A percentile compares a stretch with the other conserved stretches of the same genome.
These are phyloP conservation scores for Verticillium nonalfalfae DNA, from an alignment of 2,329 filamentous ascomycete genomes.

Conservation along the genomic window DNA sequence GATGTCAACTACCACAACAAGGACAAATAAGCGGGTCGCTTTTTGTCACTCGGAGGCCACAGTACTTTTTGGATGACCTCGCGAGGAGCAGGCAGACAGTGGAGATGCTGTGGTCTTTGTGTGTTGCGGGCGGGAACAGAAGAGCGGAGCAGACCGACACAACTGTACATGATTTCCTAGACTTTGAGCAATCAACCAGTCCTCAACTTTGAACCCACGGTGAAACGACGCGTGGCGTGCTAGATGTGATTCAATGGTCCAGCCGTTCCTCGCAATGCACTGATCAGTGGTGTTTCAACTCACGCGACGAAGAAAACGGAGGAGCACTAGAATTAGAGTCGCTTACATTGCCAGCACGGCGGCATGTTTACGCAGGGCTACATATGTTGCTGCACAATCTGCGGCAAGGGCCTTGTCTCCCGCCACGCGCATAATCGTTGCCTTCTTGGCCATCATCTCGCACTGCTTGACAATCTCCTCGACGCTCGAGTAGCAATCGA, in stretches of 20 bases:
- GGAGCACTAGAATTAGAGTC: background rate
- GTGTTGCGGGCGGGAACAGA: background rate
- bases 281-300: no score
- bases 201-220: conserved; percentile 1
- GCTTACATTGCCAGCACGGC: conserved; percentile 6
- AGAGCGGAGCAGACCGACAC: background rate
- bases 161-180: conserved; percentile 14
- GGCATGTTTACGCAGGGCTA: conserved; percentile 42
- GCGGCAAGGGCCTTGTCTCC: conserved; percentile 60
- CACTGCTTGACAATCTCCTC: conserved; percentile 67
- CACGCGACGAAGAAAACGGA: no score
- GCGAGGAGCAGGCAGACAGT: background rate
- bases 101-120: background rate
- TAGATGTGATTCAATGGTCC: no score
- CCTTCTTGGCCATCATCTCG: conserved; percentile 77
- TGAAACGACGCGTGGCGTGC: no score
- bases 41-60: background rate
- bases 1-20: conserved; percentile 96
- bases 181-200: conserved; percentile 15
- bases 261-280: no score
- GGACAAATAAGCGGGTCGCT: conserved; percentile 52
- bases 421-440: conserved; percentile 64
- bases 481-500: conserved; percentile 57
- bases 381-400: conserved; percentile 60
- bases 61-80: background rate